phyloP scores from a whole-genome alignment of 2,329 filamentous ascomycete genomes.

The Lecanosticta acicola region DNA sequence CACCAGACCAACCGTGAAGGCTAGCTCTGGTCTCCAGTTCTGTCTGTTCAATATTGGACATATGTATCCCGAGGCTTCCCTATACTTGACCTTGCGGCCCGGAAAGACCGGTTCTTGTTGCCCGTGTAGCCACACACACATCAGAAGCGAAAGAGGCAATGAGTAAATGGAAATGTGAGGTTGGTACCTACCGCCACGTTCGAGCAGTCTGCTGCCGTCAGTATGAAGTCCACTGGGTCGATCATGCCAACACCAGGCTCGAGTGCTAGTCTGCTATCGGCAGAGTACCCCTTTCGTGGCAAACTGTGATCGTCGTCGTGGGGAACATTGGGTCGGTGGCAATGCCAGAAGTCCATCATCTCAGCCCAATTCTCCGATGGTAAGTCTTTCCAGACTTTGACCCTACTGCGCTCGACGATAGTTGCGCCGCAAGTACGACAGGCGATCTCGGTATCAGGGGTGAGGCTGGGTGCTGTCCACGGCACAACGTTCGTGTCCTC shows the following conservation, averaged over 20 bases:
- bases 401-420: slow-evolving; percentile 32
- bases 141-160: not conserved
- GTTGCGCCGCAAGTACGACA: slow-evolving; percentile 27
- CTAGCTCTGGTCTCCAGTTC: slow-evolving; percentile 19
- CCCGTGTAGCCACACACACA: slow-evolving; percentile 12
- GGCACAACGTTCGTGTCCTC: slow-evolving; percentile 37
- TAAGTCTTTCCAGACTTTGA: slow-evolving; percentile 74
- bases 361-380: slow-evolving; percentile 98
- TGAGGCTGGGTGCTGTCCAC: slow-evolving; percentile 39
- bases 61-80: slow-evolving; percentile 34
- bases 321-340: slow-evolving; percentile 75
- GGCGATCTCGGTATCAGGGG: slow-evolving; percentile 19
- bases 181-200: slow-evolving; percentile 39
- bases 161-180: slow-evolving; percentile 2
- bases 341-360: slow-evolving; percentile 99
- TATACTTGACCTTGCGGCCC: slow-evolving; percentile 26
- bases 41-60: slow-evolving; percentile 28
- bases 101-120: slow-evolving; percentile 35
- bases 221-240: slow-evolving; percentile 70
- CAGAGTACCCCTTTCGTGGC: slow-evolving; percentile 70
- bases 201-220: slow-evolving; percentile 61
- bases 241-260: slow-evolving; percentile 66
- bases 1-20: slow-evolving; percentile 25
- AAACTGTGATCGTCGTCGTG: slow-evolving; percentile 42
- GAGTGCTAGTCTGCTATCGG: slow-evolving; percentile 66